These are phyloP conservation scores for Nymphaea colorata DNA, from an alignment of 164 flowering plant species.

Conservation along the genomic window DNA sequence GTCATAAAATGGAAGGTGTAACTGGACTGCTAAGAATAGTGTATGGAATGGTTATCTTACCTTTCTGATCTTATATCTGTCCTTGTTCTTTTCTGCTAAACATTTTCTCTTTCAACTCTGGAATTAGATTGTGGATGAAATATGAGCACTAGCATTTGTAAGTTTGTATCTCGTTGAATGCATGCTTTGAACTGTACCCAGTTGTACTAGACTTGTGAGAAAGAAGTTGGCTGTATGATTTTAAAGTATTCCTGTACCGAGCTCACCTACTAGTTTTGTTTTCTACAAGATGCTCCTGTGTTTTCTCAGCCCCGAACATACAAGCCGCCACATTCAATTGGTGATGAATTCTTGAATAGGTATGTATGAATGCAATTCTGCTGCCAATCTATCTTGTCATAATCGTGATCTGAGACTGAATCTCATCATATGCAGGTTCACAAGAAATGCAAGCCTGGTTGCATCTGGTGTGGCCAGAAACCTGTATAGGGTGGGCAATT, in stretches of 20 bases:
- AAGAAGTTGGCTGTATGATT: no score
- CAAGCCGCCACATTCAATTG: constrained; percentile 31
- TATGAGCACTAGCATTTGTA: no score
- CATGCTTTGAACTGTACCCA: no score
- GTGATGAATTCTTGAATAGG: constrained; percentile 59
- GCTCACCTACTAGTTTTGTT: not conserved
- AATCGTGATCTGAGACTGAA: not conserved
- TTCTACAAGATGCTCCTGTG: constrained; percentile 31
- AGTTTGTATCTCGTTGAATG: not conserved
- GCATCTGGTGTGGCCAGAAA: constrained; percentile 68
- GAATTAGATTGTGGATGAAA: no score
- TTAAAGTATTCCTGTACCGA: no score
- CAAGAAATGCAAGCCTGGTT: constrained; percentile 57
- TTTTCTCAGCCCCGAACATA: constrained; percentile 32
- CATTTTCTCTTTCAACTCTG: no score
- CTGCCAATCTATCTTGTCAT: not conserved
- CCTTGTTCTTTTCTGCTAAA: no score
- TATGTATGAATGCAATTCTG: constrained; percentile 6
- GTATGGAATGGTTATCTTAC: no score
- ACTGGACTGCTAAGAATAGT: no score
- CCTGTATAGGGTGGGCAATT: constrained; percentile 41
- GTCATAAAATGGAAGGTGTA: no score
- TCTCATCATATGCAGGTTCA: constrained; percentile 34
- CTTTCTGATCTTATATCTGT: no score
- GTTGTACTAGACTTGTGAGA: no score